Evolutionary conservation across 805 yeast species (phyloP), one percentile per base, ranked within the genome.

Genomic region (Clavispora fructus): DNA sequence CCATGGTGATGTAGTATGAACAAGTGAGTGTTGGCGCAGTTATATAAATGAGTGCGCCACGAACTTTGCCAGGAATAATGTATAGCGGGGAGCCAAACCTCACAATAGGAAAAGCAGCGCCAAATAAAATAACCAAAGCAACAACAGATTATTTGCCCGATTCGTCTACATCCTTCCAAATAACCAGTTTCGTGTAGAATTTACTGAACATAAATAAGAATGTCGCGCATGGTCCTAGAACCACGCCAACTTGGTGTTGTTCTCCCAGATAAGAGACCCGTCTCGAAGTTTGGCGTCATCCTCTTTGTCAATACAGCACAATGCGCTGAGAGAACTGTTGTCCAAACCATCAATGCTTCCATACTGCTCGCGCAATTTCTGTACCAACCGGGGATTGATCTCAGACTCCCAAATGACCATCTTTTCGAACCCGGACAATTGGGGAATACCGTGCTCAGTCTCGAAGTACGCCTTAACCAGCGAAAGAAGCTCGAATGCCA

Each of bases 181-280:
- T 19, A 3, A 19, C 23, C 23, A 19, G 23, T 5, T 19, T 4
- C 23, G 23, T 19, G 23, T 19, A 19, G 23, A 19, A 3, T 4
- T 19, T 19, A 27, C 3, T 6, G 7, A 27, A 7, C 29, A 27
- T 27, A 27, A 27, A 27, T 27, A 27, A 27, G 6, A 27, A 27
- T 10, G 11, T 27, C 11, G 29, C 11, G 2, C 9, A 2, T 27
- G 29, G 29, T 6, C 23, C 25, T 53, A 71, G 50, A 70, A 71
- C 77, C 77, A 71, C 9, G 74, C 67, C 35, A 71, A 53, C 52
- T 71, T 71, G 44, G 59, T 66, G 50, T 71, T 71, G 41, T 64
- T 64, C 46, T 68, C 75, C 77, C 77, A 71, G 10, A 69, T 50
- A 19, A 69, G 45, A 1, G 61, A 49, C 2, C 69, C 68, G 6